Percentiles rank a stretch among this genome's conserved stretches.
Evolutionary conservation across 768 basidiomycete species (phyloP).

Genomic region (Pleurotus eryngii): DNA sequence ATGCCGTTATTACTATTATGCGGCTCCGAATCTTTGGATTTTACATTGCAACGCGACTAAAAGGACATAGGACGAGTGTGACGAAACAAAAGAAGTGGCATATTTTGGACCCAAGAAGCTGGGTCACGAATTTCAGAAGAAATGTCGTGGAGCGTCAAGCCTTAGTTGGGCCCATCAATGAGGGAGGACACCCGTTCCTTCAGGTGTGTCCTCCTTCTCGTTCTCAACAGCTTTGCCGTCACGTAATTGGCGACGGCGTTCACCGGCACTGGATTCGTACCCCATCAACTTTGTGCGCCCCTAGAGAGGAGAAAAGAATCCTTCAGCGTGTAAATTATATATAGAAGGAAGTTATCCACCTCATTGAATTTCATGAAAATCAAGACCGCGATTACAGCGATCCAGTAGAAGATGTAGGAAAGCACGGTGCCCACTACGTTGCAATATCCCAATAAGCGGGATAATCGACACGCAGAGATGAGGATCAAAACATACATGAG

Average conservation of each 20-base stretch:
- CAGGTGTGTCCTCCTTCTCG: not conserved
- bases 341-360: constrained; percentile 25
- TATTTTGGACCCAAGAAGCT: not conserved
- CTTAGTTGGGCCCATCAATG: not conserved
- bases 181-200: constrained; percentile 10
- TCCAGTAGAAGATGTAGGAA: constrained; percentile 92
- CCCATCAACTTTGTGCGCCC: constrained; percentile 65
- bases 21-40: no score
- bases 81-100: not conserved
- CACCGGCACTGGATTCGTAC: constrained; percentile 48
- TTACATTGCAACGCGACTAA: not conserved
- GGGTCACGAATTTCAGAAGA: not conserved
- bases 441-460: not conserved
- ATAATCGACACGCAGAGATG: not conserved
- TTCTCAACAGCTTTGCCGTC: constrained; percentile 14
- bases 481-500: constrained; percentile 40
- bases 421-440: constrained; percentile 67
- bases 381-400: constrained; percentile 70
- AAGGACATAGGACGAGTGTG: not conserved
- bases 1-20: no score
- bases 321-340: not conserved
- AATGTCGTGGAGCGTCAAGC: not conserved
- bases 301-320: constrained; percentile 26
- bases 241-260: constrained; percentile 24
- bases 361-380: constrained; percentile 64